A percentile compares a stretch with the other conserved stretches of the same genome.
These are phyloP conservation scores for Emericellopsis cladophorae DNA, from an alignment of 2,329 filamentous ascomycete species.

Conservation along the genomic window DNA sequence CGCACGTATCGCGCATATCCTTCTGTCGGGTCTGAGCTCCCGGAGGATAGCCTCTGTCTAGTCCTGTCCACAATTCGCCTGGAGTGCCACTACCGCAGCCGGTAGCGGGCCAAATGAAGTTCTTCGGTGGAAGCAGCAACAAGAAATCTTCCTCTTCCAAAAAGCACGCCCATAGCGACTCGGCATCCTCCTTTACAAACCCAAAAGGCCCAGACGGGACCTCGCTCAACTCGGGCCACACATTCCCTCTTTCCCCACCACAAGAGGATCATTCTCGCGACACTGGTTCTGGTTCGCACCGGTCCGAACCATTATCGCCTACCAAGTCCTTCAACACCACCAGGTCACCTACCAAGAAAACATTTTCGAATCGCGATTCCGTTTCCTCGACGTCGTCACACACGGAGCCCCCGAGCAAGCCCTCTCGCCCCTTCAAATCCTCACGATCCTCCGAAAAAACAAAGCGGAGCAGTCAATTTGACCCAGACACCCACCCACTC, in stretches of 20 bases:
- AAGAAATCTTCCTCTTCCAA: conserved; percentile 29
- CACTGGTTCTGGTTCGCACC: conserved; percentile 16
- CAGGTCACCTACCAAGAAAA: conserved; percentile 14
- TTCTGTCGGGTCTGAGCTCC: conserved; percentile 22
- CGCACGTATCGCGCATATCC: conserved; percentile 16
- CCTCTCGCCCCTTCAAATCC: conserved; percentile 2
- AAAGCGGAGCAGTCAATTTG: conserved; percentile 39
- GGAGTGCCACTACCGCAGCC: conserved; percentile 1
- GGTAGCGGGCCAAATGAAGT: conserved; percentile 31
- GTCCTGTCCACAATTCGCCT: background rate
- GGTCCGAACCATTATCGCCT: conserved; percentile 19
- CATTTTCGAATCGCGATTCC: conserved; percentile 10
- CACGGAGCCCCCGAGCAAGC: no score
- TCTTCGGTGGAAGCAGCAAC: conserved; percentile 27
- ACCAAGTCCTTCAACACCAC: conserved; percentile 22
- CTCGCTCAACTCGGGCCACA: no score
- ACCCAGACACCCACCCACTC: conserved; percentile 69
- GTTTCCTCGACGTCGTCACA: conserved; percentile 2
- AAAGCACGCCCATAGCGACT: conserved; percentile 14
- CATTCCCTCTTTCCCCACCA: no score
- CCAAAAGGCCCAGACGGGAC: background rate
- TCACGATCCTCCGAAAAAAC: conserved; percentile 8
- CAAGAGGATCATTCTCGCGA: conserved; percentile 7
- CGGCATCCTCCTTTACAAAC: conserved; percentile 21
- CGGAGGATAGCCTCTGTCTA: no score